Evolutionary conservation across 257 asterid genomes (phyloP), one percentile per base, ranked within the genome.

Genomic region (Marsdenia floribunda): DNA sequence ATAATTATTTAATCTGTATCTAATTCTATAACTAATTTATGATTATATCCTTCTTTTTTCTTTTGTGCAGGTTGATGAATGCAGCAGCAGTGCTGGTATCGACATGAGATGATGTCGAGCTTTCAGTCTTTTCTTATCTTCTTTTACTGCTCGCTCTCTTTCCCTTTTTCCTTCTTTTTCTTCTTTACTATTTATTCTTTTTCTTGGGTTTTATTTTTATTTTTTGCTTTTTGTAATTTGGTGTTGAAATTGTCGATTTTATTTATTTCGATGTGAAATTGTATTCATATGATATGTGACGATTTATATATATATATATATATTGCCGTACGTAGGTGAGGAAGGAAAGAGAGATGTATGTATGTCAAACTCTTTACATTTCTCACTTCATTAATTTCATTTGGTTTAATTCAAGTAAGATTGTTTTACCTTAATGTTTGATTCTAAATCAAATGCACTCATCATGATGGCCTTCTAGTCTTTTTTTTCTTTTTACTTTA

Each of bases 51-150:
- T 7, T 2, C 52, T 7, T 47, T 1, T 5, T 52, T 52, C 14
- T 0, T 14, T 52, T 42, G 16, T 13, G 21, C 42, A 29, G 67
- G 42, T 60, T 60, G 67, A 60, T 26, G 42, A 14, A 21, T 26
- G 67, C 40, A 60, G 10, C 33, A 60, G 10, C 33, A 60, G 10
- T 26, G 18, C 13, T 37, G n/a, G 9, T 26, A 26, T 60, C 67
- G 67, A 60, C 42, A 60, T 60, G 67, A 60, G 67, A 12, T 9
- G 67, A 60, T 60, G 67, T 13, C 67, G 16, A 60, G 67, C 66
- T 38, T 60, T 60, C 21, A 19, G 18, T 60, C 42, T 60, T 38
- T 3, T 24, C 40, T 60, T 26, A 2, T 7, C 63, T 6, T 11
- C 22, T 22, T 55, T 59, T 13, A 22, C 4, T 24, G 12, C 4